Percentiles rank a stretch among this genome's conserved stretches.
Conservation (phyloP, 2,329 filamentous ascomycete genomes). For the Ophiostoma angusticollis region DNA sequence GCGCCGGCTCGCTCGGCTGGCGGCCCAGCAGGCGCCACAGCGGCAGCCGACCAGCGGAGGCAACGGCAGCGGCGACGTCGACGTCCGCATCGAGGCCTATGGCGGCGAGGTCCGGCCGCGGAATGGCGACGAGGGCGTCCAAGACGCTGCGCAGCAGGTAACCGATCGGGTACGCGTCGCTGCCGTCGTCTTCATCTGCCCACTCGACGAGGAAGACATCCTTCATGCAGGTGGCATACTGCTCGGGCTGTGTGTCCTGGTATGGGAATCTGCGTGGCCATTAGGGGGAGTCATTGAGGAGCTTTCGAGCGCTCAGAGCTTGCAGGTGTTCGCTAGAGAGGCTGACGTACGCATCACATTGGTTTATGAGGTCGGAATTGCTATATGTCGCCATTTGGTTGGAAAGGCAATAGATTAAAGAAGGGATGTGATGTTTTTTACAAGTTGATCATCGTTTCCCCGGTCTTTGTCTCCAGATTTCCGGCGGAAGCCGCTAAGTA, state of each 20-base stretch:
- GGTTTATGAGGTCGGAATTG: constrained; percentile 16
- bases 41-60: constrained; percentile 44
- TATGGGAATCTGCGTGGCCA: constrained; percentile 57
- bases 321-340: too few relatives aligned
- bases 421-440: neutral
- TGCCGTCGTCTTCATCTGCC: constrained; percentile 49
- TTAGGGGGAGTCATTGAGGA: neutral
- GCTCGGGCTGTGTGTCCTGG: constrained; percentile 43
- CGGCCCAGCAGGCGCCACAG: constrained; percentile 49
- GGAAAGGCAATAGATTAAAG: neutral
- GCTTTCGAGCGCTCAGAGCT: too few relatives aligned
- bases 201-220: constrained; percentile 55
- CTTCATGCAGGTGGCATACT: constrained; percentile 42
- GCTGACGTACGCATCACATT: constrained; percentile 18
- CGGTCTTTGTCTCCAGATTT: too few relatives aligned
- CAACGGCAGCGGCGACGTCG: constrained; percentile 4
- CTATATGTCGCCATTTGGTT: constrained; percentile 12
- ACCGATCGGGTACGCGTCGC: constrained; percentile 43
- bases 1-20: constrained; percentile 41
- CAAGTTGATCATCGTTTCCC: too few relatives aligned
- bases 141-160: constrained; percentile 42
- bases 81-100: constrained; percentile 44
- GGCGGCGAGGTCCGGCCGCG: constrained; percentile 40
- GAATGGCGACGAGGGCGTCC: constrained; percentile 33
- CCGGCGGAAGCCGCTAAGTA: too few relatives aligned